Conservation (phyloP, 345 rosid species). For the Arabidopsis arenosa region DNA sequence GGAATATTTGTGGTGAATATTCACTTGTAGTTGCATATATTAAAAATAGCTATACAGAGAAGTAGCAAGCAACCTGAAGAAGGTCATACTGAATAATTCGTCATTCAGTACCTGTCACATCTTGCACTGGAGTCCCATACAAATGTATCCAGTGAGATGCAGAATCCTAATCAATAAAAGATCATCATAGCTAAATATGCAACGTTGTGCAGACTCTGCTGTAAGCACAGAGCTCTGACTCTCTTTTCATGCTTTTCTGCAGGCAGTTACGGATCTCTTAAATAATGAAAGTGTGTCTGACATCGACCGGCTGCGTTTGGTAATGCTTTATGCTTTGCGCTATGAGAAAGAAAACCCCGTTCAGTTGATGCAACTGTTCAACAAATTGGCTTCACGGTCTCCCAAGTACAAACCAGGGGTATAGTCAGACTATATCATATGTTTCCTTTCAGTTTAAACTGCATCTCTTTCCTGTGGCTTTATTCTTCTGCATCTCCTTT, state of each 20-base stretch:
- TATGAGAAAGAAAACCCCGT: slow-evolving; percentile 98
- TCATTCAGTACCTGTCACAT: slow-evolving; percentile 5
- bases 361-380: slow-evolving; percentile 96
- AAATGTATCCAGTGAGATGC: not conserved
- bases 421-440: slow-evolving; percentile 35
- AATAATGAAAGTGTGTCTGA: slow-evolving; percentile 86
- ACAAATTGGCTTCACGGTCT: slow-evolving; percentile 85
- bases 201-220: not conserved
- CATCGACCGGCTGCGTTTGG: slow-evolving; percentile 81
- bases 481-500: slow-evolving; percentile 6
- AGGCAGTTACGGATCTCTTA: slow-evolving; percentile 93
- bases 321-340: slow-evolving; percentile 92
- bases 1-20: slow-evolving; percentile 3
- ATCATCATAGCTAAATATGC: slow-evolving; percentile 4
- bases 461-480: slow-evolving; percentile 13
- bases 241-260: slow-evolving; percentile 44
- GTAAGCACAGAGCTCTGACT: slow-evolving; percentile 35
- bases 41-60: not conserved
- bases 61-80: slow-evolving; percentile 14
- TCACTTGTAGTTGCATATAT: slow-evolving; percentile 1
- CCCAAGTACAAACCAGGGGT: slow-evolving; percentile 98
- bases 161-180: not conserved
- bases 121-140: not conserved
- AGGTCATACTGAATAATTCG: slow-evolving; percentile 12
- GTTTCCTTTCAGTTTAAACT: slow-evolving; percentile 19